Evolutionary conservation across 73 alveolate genomes (phyloP).

Genomic region (Urostyla sp.): DNA sequence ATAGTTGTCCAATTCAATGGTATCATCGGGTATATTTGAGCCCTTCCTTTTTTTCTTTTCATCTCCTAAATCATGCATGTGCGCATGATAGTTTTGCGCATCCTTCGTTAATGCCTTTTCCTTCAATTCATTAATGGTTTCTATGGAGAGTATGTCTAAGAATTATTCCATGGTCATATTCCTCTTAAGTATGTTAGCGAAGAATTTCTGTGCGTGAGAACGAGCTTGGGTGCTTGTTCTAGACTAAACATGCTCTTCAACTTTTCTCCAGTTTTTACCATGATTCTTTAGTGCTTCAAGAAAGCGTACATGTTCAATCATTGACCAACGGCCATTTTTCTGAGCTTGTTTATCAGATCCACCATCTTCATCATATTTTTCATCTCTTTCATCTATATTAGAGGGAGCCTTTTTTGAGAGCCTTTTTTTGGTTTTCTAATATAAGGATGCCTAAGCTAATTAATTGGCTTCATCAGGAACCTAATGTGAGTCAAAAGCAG

Average conservation of each 20-base stretch:
- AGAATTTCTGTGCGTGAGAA: constrained; percentile 88
- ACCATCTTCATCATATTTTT: constrained; percentile 1
- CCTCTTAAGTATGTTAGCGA: constrained; percentile 72
- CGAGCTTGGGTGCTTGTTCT: constrained; percentile 82
- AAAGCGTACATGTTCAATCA: constrained; percentile 79
- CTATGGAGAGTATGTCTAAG: constrained; percentile 32
- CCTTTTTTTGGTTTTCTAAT: no score
- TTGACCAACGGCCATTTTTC: constrained; percentile 83
- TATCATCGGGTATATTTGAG: no score
- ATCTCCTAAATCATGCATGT: no score
- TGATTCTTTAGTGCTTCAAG: constrained; percentile 79
- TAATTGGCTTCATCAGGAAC: no score
- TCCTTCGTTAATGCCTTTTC: no score
- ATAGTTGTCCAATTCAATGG: no score
- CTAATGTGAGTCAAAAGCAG: neutral
- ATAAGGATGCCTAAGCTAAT: no score
- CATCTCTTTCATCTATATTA: neutral
- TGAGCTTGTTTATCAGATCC: neutral
- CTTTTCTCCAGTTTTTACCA: constrained; percentile 86
- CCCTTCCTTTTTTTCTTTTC: no score
- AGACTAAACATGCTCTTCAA: constrained; percentile 80
- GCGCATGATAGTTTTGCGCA: no score
- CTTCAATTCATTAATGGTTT: constrained; percentile 1
- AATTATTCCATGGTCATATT: constrained; percentile 62
- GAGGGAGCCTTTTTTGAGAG: neutral